Base-by-base conservation (phyloP, 805 yeast species). In the Metschnikowia kunwiensis region DNA sequence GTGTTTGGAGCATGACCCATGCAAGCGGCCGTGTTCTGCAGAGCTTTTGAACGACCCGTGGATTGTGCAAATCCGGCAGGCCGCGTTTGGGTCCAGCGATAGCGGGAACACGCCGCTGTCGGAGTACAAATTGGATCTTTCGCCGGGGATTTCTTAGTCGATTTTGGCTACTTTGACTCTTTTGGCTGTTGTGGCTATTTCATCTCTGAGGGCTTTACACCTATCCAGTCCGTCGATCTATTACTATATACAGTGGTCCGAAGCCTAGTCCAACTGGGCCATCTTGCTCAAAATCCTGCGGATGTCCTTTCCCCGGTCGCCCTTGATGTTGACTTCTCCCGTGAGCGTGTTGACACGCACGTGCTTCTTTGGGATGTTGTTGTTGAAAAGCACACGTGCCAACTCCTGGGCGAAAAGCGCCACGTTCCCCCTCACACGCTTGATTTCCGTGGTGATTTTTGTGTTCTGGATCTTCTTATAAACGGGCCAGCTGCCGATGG, bases 21-120 rank as follows among this genome's bases (percentile, higher is more conserved):
- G 69, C 29, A 76, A 77, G 57, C 75, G 98, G 46, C 80, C 86
- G 2, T 72, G 85, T 19, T 97, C 98, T 0, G 82, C 79, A 33
- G 97, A 87, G 50, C 68, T 93, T 33, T 63, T 91, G 47, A 75
- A 75, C 44, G 96, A 89, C 56, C 96, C 96, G 4, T 89, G 97
- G 97, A 82, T 88, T 36, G 74, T 75, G 29, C 76, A 78, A 24
- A 83, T 83, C 38, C 62, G 89, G 47, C 75, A 76, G 43, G 73
- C 77, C 36, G 89, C 89, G 0, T 83, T 83, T 54, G 83, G 69
- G 1, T 46, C 60, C 7, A 43, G 58, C 6, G 62, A 59, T 9
- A 53, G 55, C 8, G 58, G 58, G 8, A 47, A 49, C 25, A 64
- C 72, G 2, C 71, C 74, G 12, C 51, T 59, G 6, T 58, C 67